Percentiles rank a stretch among this genome's conserved stretches.
phyloP scores from a whole-genome alignment of 2,329 filamentous ascomycete species.

The Fusarium piperis region DNA sequence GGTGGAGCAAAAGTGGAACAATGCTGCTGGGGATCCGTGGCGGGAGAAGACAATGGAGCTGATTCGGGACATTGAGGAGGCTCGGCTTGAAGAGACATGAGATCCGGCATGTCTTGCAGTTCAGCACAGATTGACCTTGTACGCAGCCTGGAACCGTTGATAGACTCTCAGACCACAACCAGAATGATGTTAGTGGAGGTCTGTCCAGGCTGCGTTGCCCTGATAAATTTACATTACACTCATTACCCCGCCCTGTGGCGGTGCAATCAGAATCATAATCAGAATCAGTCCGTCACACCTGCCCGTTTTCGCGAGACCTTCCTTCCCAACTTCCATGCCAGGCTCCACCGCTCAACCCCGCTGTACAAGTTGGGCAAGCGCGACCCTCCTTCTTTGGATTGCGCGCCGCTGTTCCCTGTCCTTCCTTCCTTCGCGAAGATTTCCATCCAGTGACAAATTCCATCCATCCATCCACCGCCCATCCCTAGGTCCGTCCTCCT shows the following conservation, averaged over 20 bases:
- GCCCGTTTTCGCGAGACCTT: neutral
- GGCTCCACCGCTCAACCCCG: constrained; percentile 33
- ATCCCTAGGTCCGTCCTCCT: constrained; percentile 15
- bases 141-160: neutral
- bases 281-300: constrained; percentile 1
- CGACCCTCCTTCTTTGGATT: constrained; percentile 30
- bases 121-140: neutral
- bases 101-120: neutral
- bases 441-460: constrained; percentile 16
- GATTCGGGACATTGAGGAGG: neutral
- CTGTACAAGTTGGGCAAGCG: constrained; percentile 33
- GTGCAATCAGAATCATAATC: constrained; percentile 10
- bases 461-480: neutral
- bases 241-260: constrained; percentile 42
- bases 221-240: neutral
- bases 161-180: neutral
- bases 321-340: neutral
- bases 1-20: constrained; percentile 50
- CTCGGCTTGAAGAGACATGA: neutral
- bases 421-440: constrained; percentile 24
- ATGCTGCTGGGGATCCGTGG: neutral
- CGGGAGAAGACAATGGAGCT: neutral
- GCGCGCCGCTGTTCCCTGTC: constrained; percentile 29
- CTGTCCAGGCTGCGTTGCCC: neutral
- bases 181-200: neutral